Evolutionary conservation across 2,329 filamentous ascomycete species (phyloP), one percentile per base, ranked within the genome.

Genomic region (Metarhizium rileyi): DNA sequence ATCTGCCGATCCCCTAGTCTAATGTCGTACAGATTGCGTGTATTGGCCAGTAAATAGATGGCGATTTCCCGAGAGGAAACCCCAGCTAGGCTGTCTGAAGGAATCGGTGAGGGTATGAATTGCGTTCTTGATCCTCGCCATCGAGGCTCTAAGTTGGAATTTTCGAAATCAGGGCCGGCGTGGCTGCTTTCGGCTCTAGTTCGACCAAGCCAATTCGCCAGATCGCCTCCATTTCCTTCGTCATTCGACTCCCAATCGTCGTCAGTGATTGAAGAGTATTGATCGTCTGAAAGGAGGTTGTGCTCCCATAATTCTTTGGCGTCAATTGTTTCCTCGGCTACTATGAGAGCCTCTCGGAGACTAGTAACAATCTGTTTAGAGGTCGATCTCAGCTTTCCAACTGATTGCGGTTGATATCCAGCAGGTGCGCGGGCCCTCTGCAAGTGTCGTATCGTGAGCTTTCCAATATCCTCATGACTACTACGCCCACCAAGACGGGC

Each of bases 401-500:
- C 5, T 44, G 49, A 44, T 44, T 44, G 3, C 53, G 45, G 33
- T 56, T 59, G 1, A 55, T 59, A 3, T 53, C 56, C 38, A 56
- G 10, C 8, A 33, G 52, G 18, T 77, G 75, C 1, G 3, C 16
- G 36, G 4, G 8, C 10, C 22, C 38, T 27, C 48, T 47, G 47
- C 12, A 46, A 35, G 20, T 25, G 23, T 8, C 1, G 22, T 23
- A 42, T 14, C 4, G 38, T 42, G 18, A 42, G 38, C 38, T 42
- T 18, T n/a, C 20, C n/a, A 23, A 42, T 42, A 5, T 8, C 38
- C 18, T 78, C 71, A 52, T 80, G 80, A 55, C 94, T 83, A 0
- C 76, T 73, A 1, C 86, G 77, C 2, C 83, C 81, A 40, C 89
- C 89, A 9, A 79, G 61, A 2, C 76, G 73, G 9, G 72, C 68